Percentiles rank a stretch among this genome's conserved stretches.
phyloP scores from a whole-genome alignment of 768 basidiomycete species.

The Naganishia friedmannii region DNA sequence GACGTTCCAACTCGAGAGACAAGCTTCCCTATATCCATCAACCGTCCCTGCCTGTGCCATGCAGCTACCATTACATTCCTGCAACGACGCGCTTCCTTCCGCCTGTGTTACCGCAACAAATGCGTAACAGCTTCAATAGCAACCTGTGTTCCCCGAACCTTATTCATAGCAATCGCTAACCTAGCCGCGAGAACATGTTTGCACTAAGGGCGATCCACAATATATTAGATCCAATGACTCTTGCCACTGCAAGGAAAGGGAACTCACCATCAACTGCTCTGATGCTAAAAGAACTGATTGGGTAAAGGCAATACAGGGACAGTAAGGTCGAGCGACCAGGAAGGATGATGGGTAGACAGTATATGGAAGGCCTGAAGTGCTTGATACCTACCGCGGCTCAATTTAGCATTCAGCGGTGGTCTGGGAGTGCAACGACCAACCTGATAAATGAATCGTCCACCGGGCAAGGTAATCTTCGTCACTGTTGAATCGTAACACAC shows the following conservation, averaged over 20 bases:
- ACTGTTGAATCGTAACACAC: neutral
- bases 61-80: neutral
- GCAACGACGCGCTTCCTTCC: neutral
- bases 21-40: no score
- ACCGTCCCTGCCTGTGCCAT: no score
- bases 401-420: neutral
- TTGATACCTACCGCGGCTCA: neutral
- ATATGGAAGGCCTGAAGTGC: constrained; percentile 17
- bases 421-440: neutral
- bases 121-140: constrained; percentile 11
- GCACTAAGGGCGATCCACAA: neutral
- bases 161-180: constrained; percentile 8
- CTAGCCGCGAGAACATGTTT: constrained; percentile 26
- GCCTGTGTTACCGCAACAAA: constrained; percentile 7
- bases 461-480: constrained; percentile 15
- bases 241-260: neutral
- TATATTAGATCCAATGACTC: no score
- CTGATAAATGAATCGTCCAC: constrained; percentile 24
- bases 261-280: constrained; percentile 23
- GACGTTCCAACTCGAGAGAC: no score
- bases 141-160: constrained; percentile 1
- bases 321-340: constrained; percentile 3
- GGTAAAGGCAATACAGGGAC: constrained; percentile 23
- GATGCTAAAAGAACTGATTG: neutral
- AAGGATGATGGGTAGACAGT: constrained; percentile 17